Evolutionary conservation across 192 early-diverging fungal species (phyloP).

Genomic region (Rhizophagus prolifer): DNA sequence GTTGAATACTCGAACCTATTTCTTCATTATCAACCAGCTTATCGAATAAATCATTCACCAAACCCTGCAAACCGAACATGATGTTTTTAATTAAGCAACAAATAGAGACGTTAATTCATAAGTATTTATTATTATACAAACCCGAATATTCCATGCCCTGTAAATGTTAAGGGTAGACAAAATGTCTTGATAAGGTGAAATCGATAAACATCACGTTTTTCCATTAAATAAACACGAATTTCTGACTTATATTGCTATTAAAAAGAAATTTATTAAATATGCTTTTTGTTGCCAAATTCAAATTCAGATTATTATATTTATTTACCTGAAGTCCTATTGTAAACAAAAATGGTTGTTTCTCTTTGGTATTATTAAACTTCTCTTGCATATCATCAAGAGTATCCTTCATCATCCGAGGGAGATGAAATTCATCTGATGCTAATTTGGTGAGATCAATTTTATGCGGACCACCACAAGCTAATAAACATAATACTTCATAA

Average conservation of each 20-base stretch:
- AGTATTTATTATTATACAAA: slow-evolving; percentile 13
- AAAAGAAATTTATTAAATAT: slow-evolving; percentile 21
- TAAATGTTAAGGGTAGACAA: background rate
- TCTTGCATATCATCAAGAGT: background rate
- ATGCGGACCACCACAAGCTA: slow-evolving; percentile 30
- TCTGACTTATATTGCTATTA: slow-evolving; percentile 23
- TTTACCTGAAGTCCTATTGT: slow-evolving; percentile 26
- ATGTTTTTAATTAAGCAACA: background rate
- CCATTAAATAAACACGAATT: slow-evolving; percentile 18
- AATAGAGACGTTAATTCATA: background rate
- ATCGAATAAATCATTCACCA: slow-evolving; percentile 18
- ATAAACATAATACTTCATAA: slow-evolving; percentile 26
- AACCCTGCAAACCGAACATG: slow-evolving; percentile 8
- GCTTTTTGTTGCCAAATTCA: slow-evolving; percentile 3
- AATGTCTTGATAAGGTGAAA: slow-evolving; percentile 18
- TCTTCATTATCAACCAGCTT: slow-evolving; percentile 13
- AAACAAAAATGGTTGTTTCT: slow-evolving; percentile 10
- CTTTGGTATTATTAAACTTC: slow-evolving; percentile 22
- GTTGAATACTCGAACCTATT: slow-evolving; percentile 9
- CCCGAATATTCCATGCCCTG: slow-evolving; percentile 21
- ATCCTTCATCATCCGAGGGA: background rate
- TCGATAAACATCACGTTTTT: slow-evolving; percentile 11
- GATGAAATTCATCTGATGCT: slow-evolving; percentile 12
- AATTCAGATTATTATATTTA: slow-evolving; percentile 20
- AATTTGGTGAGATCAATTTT: slow-evolving; percentile 6